Percentiles rank a stretch among this genome's conserved stretches.
These are phyloP conservation scores for Clathrospora elynae DNA, from an alignment of 2,329 filamentous ascomycete genomes.

Conservation along the genomic window DNA sequence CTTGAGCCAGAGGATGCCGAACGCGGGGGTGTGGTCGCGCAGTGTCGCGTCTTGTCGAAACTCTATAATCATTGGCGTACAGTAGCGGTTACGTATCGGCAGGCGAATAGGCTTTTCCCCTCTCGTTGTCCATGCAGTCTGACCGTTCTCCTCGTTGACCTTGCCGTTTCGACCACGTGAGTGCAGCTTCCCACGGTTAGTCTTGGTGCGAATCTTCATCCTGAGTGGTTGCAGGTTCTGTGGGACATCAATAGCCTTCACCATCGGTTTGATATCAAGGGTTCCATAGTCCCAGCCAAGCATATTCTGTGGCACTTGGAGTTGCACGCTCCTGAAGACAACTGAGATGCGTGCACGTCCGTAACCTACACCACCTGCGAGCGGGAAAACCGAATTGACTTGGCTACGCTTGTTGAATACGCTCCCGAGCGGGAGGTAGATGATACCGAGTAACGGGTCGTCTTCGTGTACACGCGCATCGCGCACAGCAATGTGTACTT, in stretches of 20 bases:
- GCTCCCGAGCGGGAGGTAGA: slow-evolving; percentile 68
- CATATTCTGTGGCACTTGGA: slow-evolving; percentile 63
- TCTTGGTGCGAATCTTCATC: slow-evolving; percentile 64
- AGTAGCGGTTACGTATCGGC: slow-evolving; percentile 66
- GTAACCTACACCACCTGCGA: slow-evolving; percentile 74
- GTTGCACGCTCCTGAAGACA: slow-evolving; percentile 72
- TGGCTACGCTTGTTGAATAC: slow-evolving; percentile 68
- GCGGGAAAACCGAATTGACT: slow-evolving; percentile 67
- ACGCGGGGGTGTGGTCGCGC: slow-evolving; percentile 63
- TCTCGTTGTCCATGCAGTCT: slow-evolving; percentile 60
- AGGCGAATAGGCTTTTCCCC: slow-evolving; percentile 55
- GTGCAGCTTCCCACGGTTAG: slow-evolving; percentile 65
- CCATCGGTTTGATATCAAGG: slow-evolving; percentile 63
- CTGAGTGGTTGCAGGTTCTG: slow-evolving; percentile 56
- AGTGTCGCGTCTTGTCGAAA: slow-evolving; percentile 63
- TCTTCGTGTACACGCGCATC: slow-evolving; percentile 72
- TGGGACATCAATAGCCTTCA: slow-evolving; percentile 58
- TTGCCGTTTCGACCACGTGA: slow-evolving; percentile 41
- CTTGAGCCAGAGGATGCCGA: slow-evolving; percentile 70
- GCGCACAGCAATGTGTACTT: slow-evolving; percentile 70
- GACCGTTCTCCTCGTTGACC: slow-evolving; percentile 36
- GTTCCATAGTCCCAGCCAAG: slow-evolving; percentile 76
- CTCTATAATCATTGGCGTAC: slow-evolving; percentile 60
- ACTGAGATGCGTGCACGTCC: slow-evolving; percentile 71
- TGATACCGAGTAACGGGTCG: slow-evolving; percentile 70